Percentiles rank a stretch among this genome's conserved stretches.
phyloP scores from a whole-genome alignment of 805 yeast species.

The Barnettozyma botsteinii region DNA sequence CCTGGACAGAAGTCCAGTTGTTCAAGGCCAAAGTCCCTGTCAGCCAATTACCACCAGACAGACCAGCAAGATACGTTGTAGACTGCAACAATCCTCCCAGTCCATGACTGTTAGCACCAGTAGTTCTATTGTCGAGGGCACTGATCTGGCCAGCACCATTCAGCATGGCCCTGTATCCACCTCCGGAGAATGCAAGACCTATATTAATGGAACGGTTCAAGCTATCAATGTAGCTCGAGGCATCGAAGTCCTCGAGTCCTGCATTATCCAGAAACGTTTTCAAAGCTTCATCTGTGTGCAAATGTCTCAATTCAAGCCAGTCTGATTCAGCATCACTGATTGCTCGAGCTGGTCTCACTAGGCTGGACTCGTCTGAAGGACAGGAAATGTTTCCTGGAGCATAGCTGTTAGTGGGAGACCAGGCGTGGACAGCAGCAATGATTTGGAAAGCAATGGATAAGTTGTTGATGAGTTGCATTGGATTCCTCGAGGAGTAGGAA shows the following conservation, averaged over 20 bases:
- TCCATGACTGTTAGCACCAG: conserved; percentile 45
- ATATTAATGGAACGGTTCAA: conserved; percentile 38
- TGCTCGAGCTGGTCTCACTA: conserved; percentile 42
- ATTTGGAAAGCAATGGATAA: not conserved
- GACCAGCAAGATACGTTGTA: conserved; percentile 64
- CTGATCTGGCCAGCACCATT: conserved; percentile 77
- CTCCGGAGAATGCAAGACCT: conserved; percentile 69
- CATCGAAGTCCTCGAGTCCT: conserved; percentile 41
- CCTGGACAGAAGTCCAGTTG: conserved; percentile 67
- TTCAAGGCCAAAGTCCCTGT: conserved; percentile 63
- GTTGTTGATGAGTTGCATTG: too few species aligned
- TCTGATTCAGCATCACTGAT: conserved; percentile 41
- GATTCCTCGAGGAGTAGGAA: too few species aligned
- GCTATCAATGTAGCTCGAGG: conserved; percentile 33
- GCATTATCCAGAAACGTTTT: conserved; percentile 34
- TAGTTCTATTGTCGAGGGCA: conserved; percentile 69
- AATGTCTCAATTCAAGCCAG: conserved; percentile 43
- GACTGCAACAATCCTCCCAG: conserved; percentile 70
- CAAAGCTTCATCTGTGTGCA: conserved; percentile 27
- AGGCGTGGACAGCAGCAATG: conserved; percentile 1
- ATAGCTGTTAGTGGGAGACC: conserved; percentile 48
- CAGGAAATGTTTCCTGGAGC: conserved; percentile 57
- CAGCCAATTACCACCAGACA: conserved; percentile 83
- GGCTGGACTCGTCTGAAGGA: conserved; percentile 29
- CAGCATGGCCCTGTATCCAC: conserved; percentile 88